Evolutionary conservation across 2,329 filamentous ascomycete genomes (phyloP).

Genomic region (Thielaviopsis punctulata): DNA sequence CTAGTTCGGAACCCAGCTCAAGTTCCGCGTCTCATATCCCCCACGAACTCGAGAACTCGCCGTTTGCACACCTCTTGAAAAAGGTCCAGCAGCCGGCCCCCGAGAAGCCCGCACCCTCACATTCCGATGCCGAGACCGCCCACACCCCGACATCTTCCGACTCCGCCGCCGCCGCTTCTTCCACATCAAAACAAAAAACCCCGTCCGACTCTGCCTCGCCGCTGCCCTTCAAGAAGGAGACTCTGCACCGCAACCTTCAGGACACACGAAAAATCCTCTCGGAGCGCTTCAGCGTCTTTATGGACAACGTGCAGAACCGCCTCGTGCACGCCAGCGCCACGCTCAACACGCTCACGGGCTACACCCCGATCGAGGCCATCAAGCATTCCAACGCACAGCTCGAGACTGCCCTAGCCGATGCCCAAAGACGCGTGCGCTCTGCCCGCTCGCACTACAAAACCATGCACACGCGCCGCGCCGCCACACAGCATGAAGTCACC

Average conservation of each 20-base stretch:
- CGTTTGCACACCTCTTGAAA: conserved; percentile 11
- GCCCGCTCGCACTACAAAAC: conserved; percentile 63
- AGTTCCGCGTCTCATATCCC: no score
- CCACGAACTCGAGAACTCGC: conserved; percentile 7
- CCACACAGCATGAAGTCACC: conserved; percentile 89
- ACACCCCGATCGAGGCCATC: conserved; percentile 74
- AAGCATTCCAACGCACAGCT: conserved; percentile 59
- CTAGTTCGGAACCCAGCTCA: neutral
- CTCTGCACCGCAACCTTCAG: conserved; percentile 19
- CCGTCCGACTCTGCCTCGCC: conserved; percentile 10
- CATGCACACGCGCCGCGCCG: conserved; percentile 68
- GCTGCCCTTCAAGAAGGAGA: conserved; percentile 20
- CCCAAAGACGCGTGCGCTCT: conserved; percentile 48
- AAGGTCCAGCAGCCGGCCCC: neutral
- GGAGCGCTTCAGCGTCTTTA: conserved; percentile 44
- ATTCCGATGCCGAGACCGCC: neutral
- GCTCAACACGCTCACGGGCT: conserved; percentile 88
- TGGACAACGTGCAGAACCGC: conserved; percentile 80
- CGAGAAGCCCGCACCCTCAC: neutral
- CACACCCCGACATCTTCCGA: neutral
- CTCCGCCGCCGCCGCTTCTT: conserved; percentile 7
- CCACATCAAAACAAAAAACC: conserved; percentile 9
- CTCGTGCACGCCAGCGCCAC: conserved; percentile 72
- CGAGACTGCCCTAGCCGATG: conserved; percentile 38
- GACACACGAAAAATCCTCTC: conserved; percentile 18